phyloP scores from a whole-genome alignment of 306 rosid genomes.

The Datisca glomerata region DNA sequence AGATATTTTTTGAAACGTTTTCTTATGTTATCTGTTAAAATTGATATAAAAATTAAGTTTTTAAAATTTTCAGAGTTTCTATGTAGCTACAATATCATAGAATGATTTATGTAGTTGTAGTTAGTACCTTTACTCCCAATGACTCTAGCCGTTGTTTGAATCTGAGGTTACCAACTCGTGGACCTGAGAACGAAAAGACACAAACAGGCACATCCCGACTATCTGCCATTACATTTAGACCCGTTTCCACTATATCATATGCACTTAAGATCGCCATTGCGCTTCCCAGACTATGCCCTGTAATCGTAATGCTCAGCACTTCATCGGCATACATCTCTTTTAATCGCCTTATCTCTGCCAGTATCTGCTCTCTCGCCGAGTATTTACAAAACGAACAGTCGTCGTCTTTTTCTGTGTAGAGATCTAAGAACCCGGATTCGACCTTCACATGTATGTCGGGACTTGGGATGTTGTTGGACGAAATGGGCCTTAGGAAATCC shows the following conservation, averaged over 20 bases:
- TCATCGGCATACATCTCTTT: slow-evolving; percentile 31
- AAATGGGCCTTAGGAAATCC: slow-evolving; percentile 46
- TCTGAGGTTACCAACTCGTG: slow-evolving; percentile 68
- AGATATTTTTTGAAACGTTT: too few species aligned
- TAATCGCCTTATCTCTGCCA: slow-evolving; percentile 41
- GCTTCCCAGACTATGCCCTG: slow-evolving; percentile 75
- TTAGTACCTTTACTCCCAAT: slow-evolving; percentile 52
- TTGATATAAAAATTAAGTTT: too few species aligned
- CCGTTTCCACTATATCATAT: slow-evolving; percentile 58
- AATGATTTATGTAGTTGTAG: too few species aligned
- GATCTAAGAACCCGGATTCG: slow-evolving; percentile 71
- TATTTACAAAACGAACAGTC: slow-evolving; percentile 35
- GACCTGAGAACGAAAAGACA: slow-evolving; percentile 68
- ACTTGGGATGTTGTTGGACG: slow-evolving; percentile 29
- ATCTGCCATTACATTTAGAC: slow-evolving; percentile 26
- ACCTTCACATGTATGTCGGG: slow-evolving; percentile 45
- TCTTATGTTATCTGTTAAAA: too few species aligned
- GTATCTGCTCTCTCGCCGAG: slow-evolving; percentile 70
- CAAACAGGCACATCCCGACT: slow-evolving; percentile 30
- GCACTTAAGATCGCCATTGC: slow-evolving; percentile 64
- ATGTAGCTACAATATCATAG: too few species aligned
- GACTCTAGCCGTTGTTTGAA: slow-evolving; percentile 54
- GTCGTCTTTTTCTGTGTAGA: slow-evolving; percentile 54
- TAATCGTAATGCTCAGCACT: slow-evolving; percentile 58
- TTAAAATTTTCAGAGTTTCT: too few species aligned